phyloP scores from a whole-genome alignment of 202 grass and related monocot genomes.

The Tripidium arundinaceum region DNA sequence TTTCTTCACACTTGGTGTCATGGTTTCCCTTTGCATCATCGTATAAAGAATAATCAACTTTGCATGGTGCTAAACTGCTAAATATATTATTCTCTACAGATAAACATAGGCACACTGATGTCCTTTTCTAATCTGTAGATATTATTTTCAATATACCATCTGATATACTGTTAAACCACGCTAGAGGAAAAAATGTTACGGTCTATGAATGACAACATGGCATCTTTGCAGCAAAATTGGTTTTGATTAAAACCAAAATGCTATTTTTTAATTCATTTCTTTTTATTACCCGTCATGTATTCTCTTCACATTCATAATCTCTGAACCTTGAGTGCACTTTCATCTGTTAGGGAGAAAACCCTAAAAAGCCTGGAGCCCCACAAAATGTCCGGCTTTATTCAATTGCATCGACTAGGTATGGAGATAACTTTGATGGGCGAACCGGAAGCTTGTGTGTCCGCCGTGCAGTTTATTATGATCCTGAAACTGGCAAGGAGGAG shows the following conservation, averaged over 20 bases:
- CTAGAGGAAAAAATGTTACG: too few species aligned
- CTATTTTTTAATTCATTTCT: background rate
- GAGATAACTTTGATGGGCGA: constrained; percentile 80
- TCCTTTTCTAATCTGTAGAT: background rate
- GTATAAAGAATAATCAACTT: background rate
- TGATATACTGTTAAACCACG: too few species aligned
- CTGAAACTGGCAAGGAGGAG: constrained; percentile 83
- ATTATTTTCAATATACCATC: too few species aligned
- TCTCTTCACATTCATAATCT: background rate
- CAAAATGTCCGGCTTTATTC: constrained; percentile 92
- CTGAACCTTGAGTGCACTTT: constrained; percentile 16
- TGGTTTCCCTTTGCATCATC: background rate
- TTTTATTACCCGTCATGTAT: background rate
- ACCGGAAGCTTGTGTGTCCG: constrained; percentile 79
- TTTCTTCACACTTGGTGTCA: background rate
- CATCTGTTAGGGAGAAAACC: constrained; percentile 79
- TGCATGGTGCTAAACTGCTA: background rate
- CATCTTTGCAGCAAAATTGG: too few species aligned
- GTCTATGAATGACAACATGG: too few species aligned
- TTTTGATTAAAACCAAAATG: too few species aligned
- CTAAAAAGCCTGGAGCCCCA: constrained; percentile 81
- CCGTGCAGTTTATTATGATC: constrained; percentile 83
- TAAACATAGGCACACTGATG: background rate
- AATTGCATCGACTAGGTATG: constrained; percentile 86
- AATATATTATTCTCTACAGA: background rate